A percentile compares a stretch with the other conserved stretches of the same genome.
Conservation (phyloP, 805 yeast genomes). For the Suhomyces vadensis region DNA sequence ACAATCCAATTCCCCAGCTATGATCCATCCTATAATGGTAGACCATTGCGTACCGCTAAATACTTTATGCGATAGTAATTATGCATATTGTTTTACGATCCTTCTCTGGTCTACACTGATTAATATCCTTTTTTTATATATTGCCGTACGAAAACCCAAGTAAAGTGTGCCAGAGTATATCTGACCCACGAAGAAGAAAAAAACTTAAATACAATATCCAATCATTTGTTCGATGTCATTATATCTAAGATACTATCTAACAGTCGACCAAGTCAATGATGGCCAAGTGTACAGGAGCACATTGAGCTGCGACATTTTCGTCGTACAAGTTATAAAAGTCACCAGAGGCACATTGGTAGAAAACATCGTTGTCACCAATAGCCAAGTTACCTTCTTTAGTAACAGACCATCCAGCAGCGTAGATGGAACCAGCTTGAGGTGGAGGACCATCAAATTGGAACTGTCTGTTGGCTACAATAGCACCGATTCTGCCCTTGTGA, state of each 20-base stretch:
- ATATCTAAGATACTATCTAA: constrained; percentile 23
- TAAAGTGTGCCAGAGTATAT: no score
- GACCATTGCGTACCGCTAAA: no score
- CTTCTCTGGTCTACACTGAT: no score
- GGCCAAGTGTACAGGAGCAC: constrained; percentile 52
- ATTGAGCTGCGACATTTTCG: constrained; percentile 58
- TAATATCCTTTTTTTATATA: constrained; percentile 1
- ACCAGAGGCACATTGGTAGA: constrained; percentile 77
- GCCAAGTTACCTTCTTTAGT: constrained; percentile 59
- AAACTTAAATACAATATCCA: background rate
- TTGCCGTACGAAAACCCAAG: background rate
- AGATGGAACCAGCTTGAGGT: constrained; percentile 58
- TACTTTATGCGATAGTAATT: no score
- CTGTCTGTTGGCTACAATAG: constrained; percentile 81
- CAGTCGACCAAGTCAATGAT: constrained; percentile 61
- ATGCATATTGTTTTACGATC: background rate
- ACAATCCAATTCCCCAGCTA: no score
- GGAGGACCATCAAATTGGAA: constrained; percentile 80
- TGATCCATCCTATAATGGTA: no score
- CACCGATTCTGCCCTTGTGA: constrained; percentile 65
- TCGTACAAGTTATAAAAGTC: constrained; percentile 78
- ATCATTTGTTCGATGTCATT: constrained; percentile 3
- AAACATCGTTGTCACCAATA: constrained; percentile 57
- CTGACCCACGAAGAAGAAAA: constrained; percentile 6
- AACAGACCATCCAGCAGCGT: constrained; percentile 32